Evolutionary conservation across 495 filamentous ascomycete genomes (phyloP).

Genomic region (Podospora tetraspora): DNA sequence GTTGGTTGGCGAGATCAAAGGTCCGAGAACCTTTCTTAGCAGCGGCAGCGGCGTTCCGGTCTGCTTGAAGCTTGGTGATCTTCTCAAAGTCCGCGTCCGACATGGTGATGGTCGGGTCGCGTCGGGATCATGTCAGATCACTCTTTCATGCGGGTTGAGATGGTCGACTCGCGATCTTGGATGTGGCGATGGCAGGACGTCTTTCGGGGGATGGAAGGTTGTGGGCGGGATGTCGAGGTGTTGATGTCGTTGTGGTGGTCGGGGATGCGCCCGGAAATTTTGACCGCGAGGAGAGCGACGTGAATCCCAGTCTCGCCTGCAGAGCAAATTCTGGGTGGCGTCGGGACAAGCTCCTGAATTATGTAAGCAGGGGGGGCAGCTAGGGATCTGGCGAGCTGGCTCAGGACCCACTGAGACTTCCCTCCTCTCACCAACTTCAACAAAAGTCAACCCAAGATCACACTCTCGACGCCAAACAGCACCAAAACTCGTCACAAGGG

Average conservation of each 20-base stretch:
- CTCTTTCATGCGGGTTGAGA: slow-evolving; percentile 8
- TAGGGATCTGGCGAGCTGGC: not conserved
- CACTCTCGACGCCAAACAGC: not conserved
- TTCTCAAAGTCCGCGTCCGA: slow-evolving; percentile 75
- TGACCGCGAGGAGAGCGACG: slow-evolving; percentile 9
- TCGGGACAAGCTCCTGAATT: slow-evolving; percentile 9
- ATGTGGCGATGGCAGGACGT: not conserved
- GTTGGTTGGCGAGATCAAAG: slow-evolving; percentile 81
- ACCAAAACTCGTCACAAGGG: not conserved
- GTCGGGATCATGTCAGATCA: slow-evolving; percentile 15
- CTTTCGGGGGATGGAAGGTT: not conserved
- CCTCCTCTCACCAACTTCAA: not conserved
- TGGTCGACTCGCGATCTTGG: not conserved
- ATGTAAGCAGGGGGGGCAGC: slow-evolving; percentile 9
- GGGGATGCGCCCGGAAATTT: slow-evolving; percentile 6
- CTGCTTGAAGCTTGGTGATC: slow-evolving; percentile 76
- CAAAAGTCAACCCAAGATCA: not conserved
- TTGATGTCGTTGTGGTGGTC: not conserved
- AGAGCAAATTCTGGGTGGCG: slow-evolving; percentile 10
- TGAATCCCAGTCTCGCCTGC: slow-evolving; percentile 8
- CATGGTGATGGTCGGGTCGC: slow-evolving; percentile 36
- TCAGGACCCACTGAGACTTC: not conserved
- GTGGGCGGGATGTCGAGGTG: not conserved
- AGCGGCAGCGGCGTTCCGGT: slow-evolving; percentile 82
- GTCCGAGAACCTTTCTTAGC: slow-evolving; percentile 81